Conservation (phyloP, 2,329 filamentous ascomycete species). For the Boeremia lycopersici region DNA sequence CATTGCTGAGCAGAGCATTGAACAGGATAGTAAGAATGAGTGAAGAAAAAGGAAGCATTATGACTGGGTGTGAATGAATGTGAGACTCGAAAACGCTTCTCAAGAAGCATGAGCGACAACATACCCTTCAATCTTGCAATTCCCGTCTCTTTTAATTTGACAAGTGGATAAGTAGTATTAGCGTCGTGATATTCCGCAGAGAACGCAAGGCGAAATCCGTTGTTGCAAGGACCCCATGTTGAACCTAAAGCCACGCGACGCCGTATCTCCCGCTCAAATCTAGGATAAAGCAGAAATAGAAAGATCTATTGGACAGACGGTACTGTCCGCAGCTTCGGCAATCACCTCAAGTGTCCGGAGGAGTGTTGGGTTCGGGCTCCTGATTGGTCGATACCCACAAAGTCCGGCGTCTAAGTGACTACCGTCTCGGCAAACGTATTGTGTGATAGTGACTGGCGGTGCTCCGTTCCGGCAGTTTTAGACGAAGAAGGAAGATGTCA, state of each 20-base stretch:
- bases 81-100: neutral
- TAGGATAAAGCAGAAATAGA: neutral
- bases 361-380: constrained; percentile 8
- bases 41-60: constrained; percentile 20
- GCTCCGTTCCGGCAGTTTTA: neutral
- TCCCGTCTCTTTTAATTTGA: neutral
- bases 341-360: constrained; percentile 22
- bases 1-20: constrained; percentile 20
- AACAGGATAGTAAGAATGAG: constrained; percentile 21
- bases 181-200: neutral
- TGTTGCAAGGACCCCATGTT: neutral
- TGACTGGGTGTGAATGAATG: neutral
- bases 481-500: neutral
- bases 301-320: constrained; percentile 18
- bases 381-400: constrained; percentile 20
- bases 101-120: neutral
- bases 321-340: constrained; percentile 16
- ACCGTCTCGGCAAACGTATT: neutral
- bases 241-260: neutral
- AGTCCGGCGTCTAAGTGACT: constrained; percentile 1
- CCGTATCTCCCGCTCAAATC: neutral
- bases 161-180: neutral
- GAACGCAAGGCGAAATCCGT: neutral
- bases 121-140: neutral
- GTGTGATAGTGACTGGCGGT: constrained; percentile 1